These are phyloP conservation scores for Magnolia sinica DNA, from an alignment of 164 flowering plant genomes.

Conservation along the genomic window DNA sequence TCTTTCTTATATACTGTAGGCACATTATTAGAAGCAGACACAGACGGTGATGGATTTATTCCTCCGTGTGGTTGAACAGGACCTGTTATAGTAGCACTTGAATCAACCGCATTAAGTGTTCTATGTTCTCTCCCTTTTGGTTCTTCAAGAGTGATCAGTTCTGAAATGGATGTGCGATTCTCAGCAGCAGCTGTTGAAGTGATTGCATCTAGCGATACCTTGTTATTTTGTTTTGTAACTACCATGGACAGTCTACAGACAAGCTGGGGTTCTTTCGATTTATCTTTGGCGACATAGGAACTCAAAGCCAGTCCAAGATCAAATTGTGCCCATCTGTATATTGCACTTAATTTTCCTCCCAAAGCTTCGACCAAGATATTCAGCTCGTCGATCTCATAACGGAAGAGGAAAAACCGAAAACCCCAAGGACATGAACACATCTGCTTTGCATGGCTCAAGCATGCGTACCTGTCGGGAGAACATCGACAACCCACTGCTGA, in stretches of 20 bases:
- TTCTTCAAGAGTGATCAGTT: slow-evolving; percentile 13
- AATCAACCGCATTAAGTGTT: neutral
- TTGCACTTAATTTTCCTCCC: slow-evolving; percentile 71
- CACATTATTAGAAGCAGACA: no score
- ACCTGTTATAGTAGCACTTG: slow-evolving; percentile 4
- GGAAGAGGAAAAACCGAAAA: slow-evolving; percentile 45
- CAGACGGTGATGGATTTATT: neutral
- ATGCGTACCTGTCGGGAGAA: slow-evolving; percentile 56
- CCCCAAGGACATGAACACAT: slow-evolving; percentile 70
- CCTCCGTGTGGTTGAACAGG: neutral
- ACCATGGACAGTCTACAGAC: slow-evolving; percentile 2
- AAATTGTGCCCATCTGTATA: slow-evolving; percentile 67
- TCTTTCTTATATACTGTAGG: slow-evolving; percentile 9
- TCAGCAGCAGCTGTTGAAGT: slow-evolving; percentile 7
- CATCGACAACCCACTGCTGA: slow-evolving; percentile 71
- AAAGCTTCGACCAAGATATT: slow-evolving; percentile 60
- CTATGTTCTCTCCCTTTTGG: slow-evolving; percentile 9
- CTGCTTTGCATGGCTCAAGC: slow-evolving; percentile 62
- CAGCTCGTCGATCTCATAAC: slow-evolving; percentile 57
- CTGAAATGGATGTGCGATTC: slow-evolving; percentile 1
- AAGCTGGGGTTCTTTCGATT: slow-evolving; percentile 7
- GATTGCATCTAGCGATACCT: slow-evolving; percentile 2
- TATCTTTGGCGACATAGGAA: slow-evolving; percentile 40
- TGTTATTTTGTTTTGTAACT: slow-evolving; percentile 14
- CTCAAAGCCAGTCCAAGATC: slow-evolving; percentile 58